phyloP scores from a whole-genome alignment of 2,329 filamentous ascomycete species.

The Neoscytalidium dimidiatum region DNA sequence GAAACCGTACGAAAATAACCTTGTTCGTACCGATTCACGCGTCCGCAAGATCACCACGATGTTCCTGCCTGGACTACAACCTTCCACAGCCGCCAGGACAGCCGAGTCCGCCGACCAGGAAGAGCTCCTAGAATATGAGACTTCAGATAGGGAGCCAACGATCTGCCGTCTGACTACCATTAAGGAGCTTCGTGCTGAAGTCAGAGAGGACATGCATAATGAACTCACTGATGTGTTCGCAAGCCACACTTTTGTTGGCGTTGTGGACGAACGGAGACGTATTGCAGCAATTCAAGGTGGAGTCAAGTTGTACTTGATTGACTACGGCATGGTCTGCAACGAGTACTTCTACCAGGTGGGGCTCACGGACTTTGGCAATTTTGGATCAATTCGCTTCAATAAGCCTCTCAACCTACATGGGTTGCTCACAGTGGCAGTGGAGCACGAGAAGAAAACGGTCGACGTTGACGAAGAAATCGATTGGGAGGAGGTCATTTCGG shows the following conservation, averaged over 20 bases:
- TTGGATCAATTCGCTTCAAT: slow-evolving; percentile 78
- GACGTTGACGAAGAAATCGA: slow-evolving; percentile 59
- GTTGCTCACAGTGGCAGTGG: slow-evolving; percentile 71
- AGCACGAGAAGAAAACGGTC: slow-evolving; percentile 59
- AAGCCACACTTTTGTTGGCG: slow-evolving; percentile 86
- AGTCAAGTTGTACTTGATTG: slow-evolving; percentile 86
- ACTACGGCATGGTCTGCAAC: slow-evolving; percentile 81
- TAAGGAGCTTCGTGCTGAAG: slow-evolving; percentile 77
- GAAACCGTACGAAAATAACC: slow-evolving; percentile 77
- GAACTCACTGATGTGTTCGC: slow-evolving; percentile 85
- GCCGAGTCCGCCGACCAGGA: slow-evolving; percentile 39
- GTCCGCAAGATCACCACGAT: slow-evolving; percentile 95
- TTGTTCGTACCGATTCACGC: slow-evolving; percentile 86
- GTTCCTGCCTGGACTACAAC: slow-evolving; percentile 62
- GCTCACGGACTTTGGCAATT: slow-evolving; percentile 94
- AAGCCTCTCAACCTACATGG: slow-evolving; percentile 72
- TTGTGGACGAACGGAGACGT: slow-evolving; percentile 84
- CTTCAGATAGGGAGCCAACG: slow-evolving; percentile 67
- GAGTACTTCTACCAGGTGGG: slow-evolving; percentile 97
- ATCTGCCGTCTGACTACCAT: slow-evolving; percentile 79
- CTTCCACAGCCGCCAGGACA: slow-evolving; percentile 38
- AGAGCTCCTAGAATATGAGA: slow-evolving; percentile 66
- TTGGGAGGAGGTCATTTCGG: slow-evolving; percentile 64
- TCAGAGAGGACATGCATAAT: slow-evolving; percentile 80
- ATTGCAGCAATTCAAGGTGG: slow-evolving; percentile 92